Evolutionary conservation across 1,284 basidiomycete genomes (phyloP), one percentile per base, ranked within the genome.

Genomic region (Malassezia slooffiae): DNA sequence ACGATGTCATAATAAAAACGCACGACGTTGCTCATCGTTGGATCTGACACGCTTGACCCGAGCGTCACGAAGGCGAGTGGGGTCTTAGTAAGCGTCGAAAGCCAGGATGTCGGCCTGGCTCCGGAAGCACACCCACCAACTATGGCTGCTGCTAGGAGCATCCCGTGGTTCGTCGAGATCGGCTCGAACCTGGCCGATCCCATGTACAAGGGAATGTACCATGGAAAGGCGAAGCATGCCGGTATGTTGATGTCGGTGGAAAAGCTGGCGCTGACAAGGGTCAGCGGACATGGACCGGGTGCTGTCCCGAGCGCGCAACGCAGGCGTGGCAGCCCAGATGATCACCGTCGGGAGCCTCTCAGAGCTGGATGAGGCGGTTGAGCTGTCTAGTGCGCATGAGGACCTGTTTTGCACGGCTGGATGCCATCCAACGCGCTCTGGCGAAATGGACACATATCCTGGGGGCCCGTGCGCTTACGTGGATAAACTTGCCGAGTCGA

Each of bases 401-500:
- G 81, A 74, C 6, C 70, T 86, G 15, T 85, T 81, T 62, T 78
- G 80, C 7, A 90, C 86, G 0, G 79, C 82, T 1, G 87, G 87
- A 15, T 83, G 83, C 54, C 87, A 91, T 70, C 87, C 87, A 0
- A 89, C 85, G 6, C 80, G 83, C n/a, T 79, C 82, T 0, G 70
- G 62, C 4, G 82, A 89, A 63, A 83, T 89, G 54, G 80, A 83
- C 27, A 70, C 74, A 36, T 75, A 77, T 62, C 13, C 32, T 5
- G 70, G 71, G 1, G 76, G 72, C 6, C 81, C 78, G 1, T 75
- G 76, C 1, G 80, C 73, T 3, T 90, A 88, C 61, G 69, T 88
- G 6, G 28, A 19, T 38, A 78, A 79, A 13, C 80, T 64, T 10
- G 36, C 28, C 10, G 23, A 37, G 7, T 30, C 57, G 0, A 47